Evolutionary conservation across 441 rosid genomes (phyloP).

Genomic region (Isatis lusitanica): DNA sequence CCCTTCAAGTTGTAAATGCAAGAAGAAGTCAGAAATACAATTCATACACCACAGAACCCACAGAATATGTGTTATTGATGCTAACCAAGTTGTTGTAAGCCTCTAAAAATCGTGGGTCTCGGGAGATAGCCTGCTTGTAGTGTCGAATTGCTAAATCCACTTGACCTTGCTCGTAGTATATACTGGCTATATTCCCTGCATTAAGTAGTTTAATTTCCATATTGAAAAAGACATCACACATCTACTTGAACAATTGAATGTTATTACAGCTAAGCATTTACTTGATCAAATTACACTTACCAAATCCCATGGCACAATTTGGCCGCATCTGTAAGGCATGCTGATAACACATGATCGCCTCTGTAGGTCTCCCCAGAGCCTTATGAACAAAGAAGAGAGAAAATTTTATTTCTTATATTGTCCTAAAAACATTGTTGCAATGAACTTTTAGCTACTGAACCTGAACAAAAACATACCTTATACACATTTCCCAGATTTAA

Average conservation of each 20-base stretch:
- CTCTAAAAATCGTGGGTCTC: conserved; percentile 89
- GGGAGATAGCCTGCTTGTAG: conserved; percentile 84
- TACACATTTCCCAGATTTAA: conserved; percentile 96
- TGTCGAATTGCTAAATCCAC: conserved; percentile 83
- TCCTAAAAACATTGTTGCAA: conserved; percentile 28
- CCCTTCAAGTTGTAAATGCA: conserved; percentile 54
- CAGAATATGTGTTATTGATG: conserved; percentile 10
- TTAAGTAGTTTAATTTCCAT: conserved; percentile 2
- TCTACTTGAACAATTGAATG: conserved; percentile 19
- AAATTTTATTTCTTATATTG: conserved; percentile 38
- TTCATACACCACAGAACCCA: conserved; percentile 11
- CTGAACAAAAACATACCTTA: conserved; percentile 66
- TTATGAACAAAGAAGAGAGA: conserved; percentile 47
- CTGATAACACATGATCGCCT: conserved; percentile 90
- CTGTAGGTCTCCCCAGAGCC: conserved; percentile 94
- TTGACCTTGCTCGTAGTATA: conserved; percentile 88
- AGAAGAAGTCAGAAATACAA: conserved; percentile 6
- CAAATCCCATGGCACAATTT: conserved; percentile 80
- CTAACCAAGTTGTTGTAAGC: conserved; percentile 97
- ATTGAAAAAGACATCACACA: background rate
- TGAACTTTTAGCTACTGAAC: conserved; percentile 39
- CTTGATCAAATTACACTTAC: conserved; percentile 48
- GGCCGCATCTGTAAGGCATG: conserved; percentile 88
- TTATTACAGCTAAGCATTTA: background rate
- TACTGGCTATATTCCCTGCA: conserved; percentile 90